Conservation (phyloP, 768 basidiomycete genomes). For the Lentinula boryana region DNA sequence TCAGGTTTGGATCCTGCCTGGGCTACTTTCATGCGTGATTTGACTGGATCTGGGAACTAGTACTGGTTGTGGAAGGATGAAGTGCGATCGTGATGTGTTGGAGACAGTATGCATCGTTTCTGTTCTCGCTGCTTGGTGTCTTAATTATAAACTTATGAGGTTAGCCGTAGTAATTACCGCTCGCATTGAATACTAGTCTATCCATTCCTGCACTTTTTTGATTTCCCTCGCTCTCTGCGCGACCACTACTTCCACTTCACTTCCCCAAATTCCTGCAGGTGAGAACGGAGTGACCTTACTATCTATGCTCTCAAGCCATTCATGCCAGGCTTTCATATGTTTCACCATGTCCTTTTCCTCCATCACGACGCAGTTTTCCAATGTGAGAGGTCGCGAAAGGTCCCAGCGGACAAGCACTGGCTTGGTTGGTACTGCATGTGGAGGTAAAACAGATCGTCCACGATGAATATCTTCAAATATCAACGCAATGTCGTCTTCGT, state of each 20-base stretch:
- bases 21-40: not conserved
- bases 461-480: constrained; percentile 86
- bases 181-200: constrained; percentile 12
- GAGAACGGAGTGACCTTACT: constrained; percentile 12
- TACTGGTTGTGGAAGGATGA: too few relatives aligned
- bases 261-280: constrained; percentile 67
- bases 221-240: constrained; percentile 55
- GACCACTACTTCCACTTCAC: constrained; percentile 53
- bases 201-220: constrained; percentile 48
- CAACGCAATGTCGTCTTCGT: constrained; percentile 77
- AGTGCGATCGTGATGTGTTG: too few relatives aligned
- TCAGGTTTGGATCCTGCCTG: not conserved
- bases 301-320: not conserved
- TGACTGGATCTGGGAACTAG: not conserved
- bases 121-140: too few relatives aligned
- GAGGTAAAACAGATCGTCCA: constrained; percentile 73
- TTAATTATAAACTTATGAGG: too few relatives aligned
- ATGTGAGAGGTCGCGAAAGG: constrained; percentile 47
- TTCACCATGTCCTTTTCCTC: constrained; percentile 68
- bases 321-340: constrained; percentile 47
- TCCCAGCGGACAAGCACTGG: constrained; percentile 86
- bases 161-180: too few relatives aligned
- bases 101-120: too few relatives aligned
- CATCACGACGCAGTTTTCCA: constrained; percentile 86
- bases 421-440: constrained; percentile 63